Evolutionary conservation across 2,329 filamentous ascomycete genomes (phyloP).

Genomic region (Claviceps maximensis): DNA sequence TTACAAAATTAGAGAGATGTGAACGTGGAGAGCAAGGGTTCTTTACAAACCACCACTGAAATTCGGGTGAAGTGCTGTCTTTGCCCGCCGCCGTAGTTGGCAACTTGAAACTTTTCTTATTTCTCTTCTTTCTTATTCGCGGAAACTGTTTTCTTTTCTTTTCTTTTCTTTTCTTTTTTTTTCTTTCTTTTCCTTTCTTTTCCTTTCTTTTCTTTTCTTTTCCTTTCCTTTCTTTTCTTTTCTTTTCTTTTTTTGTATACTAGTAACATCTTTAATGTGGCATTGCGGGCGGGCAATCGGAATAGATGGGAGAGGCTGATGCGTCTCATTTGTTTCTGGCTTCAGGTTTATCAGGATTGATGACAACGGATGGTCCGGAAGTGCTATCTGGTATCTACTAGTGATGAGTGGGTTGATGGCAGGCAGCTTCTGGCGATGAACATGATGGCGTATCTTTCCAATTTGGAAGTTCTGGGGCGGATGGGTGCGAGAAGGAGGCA

Average conservation of each 20-base stretch:
- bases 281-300: background rate
- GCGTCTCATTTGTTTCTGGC: background rate
- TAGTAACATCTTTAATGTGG: background rate
- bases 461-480: background rate
- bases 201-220: background rate
- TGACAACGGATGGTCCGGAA: background rate
- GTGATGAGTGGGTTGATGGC: background rate
- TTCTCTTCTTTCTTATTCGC: background rate
- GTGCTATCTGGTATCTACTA: background rate
- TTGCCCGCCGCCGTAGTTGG: background rate
- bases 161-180: background rate
- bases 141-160: too few species aligned
- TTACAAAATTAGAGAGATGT: background rate
- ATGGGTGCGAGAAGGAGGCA: background rate
- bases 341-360: background rate
- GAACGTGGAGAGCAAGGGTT: too few species aligned
- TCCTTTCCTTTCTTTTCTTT: background rate
- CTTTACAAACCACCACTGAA: too few species aligned
- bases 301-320: background rate
- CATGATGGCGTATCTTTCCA: background rate
- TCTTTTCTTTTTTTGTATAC: slow-evolving; percentile 1
- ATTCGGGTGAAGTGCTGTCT: background rate
- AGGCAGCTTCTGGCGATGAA: background rate
- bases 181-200: background rate
- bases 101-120: background rate